phyloP scores from a whole-genome alignment of 1,284 basidiomycete species.

The Trametes pubescens region DNA sequence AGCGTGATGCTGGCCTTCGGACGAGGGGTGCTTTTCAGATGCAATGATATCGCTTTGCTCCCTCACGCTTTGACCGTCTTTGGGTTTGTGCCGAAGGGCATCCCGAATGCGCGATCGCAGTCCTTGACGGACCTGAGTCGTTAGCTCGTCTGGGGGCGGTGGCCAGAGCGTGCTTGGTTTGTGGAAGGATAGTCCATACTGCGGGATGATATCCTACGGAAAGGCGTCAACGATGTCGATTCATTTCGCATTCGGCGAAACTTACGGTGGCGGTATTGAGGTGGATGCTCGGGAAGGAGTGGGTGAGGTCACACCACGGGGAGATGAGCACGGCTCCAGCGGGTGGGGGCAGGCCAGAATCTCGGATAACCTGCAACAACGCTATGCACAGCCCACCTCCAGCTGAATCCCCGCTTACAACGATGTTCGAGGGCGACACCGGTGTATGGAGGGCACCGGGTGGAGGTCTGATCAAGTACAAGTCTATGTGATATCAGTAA shows the following conservation, averaged over 20 bases:
- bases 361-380: constrained; percentile 91
- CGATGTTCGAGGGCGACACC: constrained; percentile 84
- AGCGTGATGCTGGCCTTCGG: background rate
- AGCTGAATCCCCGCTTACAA: constrained; percentile 93
- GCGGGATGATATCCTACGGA: constrained; percentile 75
- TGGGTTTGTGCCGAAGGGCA: constrained; percentile 51
- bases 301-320: constrained; percentile 94
- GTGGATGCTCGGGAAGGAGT: constrained; percentile 92
- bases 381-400: constrained; percentile 91
- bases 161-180: constrained; percentile 94
- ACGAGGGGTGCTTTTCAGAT: background rate
- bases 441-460: constrained; percentile 74
- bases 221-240: background rate
- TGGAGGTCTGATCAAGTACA: constrained; percentile 76
- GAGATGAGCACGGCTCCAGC: constrained; percentile 88
- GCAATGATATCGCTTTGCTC: constrained; percentile 1
- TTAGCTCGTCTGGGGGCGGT: constrained; percentile 82
- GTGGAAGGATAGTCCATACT: constrained; percentile 73
- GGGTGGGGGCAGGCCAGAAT: constrained; percentile 82
- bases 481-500: constrained; percentile 52
- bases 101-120: constrained; percentile 72
- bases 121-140: constrained; percentile 65
- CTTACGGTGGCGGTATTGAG: constrained; percentile 83
- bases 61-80: constrained; percentile 3
- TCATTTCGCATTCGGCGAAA: background rate